Base-by-base conservation (phyloP, 2,329 filamentous ascomycete genomes). In the Colletotrichum musicola region DNA sequence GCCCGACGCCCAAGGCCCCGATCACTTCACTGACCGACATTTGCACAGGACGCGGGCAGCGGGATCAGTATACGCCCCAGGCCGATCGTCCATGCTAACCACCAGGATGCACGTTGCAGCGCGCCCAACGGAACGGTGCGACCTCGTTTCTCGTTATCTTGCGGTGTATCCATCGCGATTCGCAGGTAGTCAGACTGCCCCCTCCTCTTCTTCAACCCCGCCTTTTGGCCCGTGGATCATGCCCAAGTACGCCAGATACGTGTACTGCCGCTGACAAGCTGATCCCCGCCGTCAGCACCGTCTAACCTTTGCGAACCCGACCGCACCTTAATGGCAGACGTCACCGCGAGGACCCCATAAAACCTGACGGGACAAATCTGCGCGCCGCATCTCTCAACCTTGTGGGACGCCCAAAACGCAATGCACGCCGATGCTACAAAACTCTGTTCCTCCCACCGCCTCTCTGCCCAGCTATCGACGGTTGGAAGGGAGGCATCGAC, bases 221-320 rank as follows among this genome's bases (percentile, higher is more conserved):
- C 60, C 60, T 63, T 25, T 13, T 38, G 22, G 38, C 25, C 30
- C 35, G 54, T 42, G 22, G 35, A 64, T 60, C 42, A 59, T n/a
- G 25, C 20, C 51, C 59, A 30, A 13, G 38, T 27, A 46, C 58
- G 38, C 50, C 35, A 56, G 30, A 51, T 49, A 67, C 58, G 64
- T 67, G 53, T 57, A 46, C 51, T 35, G 27, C 27, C 18, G 51
- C 44, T 57, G 42, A 47, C 64, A 67, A 51, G 64, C 59, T 40
- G 58, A 67, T 57, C 64, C 64, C 53, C 35, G 64, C 22, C 64
- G 10, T n/a, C 30, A 20, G 38, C 51, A 49, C 58, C 58, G 30
- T 18, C 25, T 57, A 25, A 62, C 10, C 25, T n/a, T 61, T 54
- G 16, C 22, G 18, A 27, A 35, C 51, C 51, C 50, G 14, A 56